Conservation (phyloP, 2,329 filamentous ascomycete species). For the Arthrobotrys musiformis region DNA sequence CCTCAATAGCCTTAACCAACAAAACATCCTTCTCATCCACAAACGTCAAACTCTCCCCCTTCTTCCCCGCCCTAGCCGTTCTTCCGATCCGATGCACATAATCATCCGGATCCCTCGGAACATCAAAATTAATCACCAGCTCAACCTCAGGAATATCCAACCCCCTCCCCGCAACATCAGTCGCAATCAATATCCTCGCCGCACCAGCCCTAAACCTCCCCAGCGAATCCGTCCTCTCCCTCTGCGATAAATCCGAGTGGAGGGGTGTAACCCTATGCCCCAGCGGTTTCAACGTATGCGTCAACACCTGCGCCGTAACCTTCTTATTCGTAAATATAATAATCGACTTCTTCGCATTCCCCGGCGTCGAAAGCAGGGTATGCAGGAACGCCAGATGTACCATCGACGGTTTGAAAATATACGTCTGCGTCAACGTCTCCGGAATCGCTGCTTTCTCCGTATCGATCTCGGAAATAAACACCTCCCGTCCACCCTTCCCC, state of each 20-base stretch:
- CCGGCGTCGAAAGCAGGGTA: slow-evolving; percentile 81
- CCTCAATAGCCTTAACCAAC: slow-evolving; percentile 88
- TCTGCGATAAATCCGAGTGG: slow-evolving; percentile 86
- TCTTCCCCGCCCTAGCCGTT: slow-evolving; percentile 88
- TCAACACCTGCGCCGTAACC: slow-evolving; percentile 84
- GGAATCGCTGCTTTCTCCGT: slow-evolving; percentile 80
- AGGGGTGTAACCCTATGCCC: slow-evolving; percentile 90
- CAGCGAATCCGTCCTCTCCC: slow-evolving; percentile 85
- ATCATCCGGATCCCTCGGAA: slow-evolving; percentile 94
- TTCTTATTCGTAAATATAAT: slow-evolving; percentile 97
- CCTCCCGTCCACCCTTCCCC: slow-evolving; percentile 75
- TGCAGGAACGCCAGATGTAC: slow-evolving; percentile 97
- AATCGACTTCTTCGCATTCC: slow-evolving; percentile 77
- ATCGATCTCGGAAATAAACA: slow-evolving; percentile 90
- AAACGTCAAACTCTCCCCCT: slow-evolving; percentile 84
- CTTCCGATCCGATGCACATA: slow-evolving; percentile 97
- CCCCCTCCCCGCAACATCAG: slow-evolving; percentile 92
- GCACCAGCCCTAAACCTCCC: slow-evolving; percentile 90
- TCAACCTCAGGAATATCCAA: slow-evolving; percentile 93
- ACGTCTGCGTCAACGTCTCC: slow-evolving; percentile 80
- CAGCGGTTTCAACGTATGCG: slow-evolving; percentile 85
- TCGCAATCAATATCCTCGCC: slow-evolving; percentile 89
- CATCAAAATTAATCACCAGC: slow-evolving; percentile 92
- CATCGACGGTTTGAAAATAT: slow-evolving; percentile 87
- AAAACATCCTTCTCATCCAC: slow-evolving; percentile 94